phyloP scores from a whole-genome alignment of 371 early-diverging fungal species.

The Choanephora cucurbitarum region DNA sequence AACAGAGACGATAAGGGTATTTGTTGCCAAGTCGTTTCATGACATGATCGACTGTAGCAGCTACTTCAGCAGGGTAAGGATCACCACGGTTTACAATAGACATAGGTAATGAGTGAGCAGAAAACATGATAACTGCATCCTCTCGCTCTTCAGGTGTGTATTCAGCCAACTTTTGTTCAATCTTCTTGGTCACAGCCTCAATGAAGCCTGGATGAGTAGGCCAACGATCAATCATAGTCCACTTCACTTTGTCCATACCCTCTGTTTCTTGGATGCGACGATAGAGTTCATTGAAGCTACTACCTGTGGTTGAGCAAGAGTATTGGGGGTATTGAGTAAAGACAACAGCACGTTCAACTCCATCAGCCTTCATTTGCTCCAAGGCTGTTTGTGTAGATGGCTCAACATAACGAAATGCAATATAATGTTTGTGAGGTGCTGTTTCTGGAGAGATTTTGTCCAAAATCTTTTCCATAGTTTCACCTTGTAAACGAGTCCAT shows the following conservation, averaged over 20 bases:
- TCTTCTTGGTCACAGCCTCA: conserved; percentile 78
- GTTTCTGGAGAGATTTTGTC: conserved; percentile 80
- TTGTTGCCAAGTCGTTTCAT: conserved; percentile 68
- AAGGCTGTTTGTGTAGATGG: conserved; percentile 82
- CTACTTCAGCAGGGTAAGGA: conserved; percentile 90
- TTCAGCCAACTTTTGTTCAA: conserved; percentile 67
- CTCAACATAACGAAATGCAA: conserved; percentile 91
- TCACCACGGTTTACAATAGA: conserved; percentile 90
- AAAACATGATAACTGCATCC: conserved; percentile 84
- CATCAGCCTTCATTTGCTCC: conserved; percentile 77
- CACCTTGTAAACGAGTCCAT: conserved; percentile 91
- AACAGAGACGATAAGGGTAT: conserved; percentile 92
- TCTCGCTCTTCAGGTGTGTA: conserved; percentile 69
- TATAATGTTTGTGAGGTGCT: conserved; percentile 90
- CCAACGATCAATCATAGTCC: conserved; percentile 96
- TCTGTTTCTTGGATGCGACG: conserved; percentile 53
- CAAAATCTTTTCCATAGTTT: conserved; percentile 73
- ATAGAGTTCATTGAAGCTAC: conserved; percentile 88
- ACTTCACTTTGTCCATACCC: conserved; percentile 72
- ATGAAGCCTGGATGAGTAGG: conserved; percentile 86
- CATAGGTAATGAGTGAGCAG: conserved; percentile 97
- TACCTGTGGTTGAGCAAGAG: conserved; percentile 95
- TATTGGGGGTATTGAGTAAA: conserved; percentile 97
- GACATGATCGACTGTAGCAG: conserved; percentile 86
- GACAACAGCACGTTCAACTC: conserved; percentile 84